phyloP scores from a whole-genome alignment of 176 grass and related monocot species.

The Thinopyrum elongatum region DNA sequence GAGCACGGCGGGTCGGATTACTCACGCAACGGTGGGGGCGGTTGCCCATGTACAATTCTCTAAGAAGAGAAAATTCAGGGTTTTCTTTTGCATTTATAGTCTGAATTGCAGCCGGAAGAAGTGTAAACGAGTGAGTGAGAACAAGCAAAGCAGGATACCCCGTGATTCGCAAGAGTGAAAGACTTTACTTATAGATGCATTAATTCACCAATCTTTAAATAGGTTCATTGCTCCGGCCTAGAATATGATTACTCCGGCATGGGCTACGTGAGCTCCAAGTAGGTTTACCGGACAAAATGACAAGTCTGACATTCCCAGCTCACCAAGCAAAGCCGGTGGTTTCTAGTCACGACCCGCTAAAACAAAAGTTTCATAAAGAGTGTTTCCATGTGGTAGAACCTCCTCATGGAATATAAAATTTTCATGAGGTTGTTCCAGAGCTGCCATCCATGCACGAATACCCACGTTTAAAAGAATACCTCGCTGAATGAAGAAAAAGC shows the following conservation, averaged over 20 bases:
- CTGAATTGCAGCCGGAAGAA: background rate
- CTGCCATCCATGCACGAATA: too few species aligned
- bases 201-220: background rate
- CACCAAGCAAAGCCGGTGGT: too few species aligned
- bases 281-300: background rate
- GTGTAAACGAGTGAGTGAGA: background rate
- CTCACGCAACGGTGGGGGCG: background rate
- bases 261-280: background rate
- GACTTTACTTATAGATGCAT: background rate
- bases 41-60: constrained; percentile 40
- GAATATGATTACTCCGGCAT: background rate
- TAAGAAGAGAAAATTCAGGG: constrained; percentile 23
- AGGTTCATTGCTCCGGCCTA: background rate
- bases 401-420: too few species aligned
- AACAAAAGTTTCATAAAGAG: too few species aligned
- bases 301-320: too few species aligned
- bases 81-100: background rate
- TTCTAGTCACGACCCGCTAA: too few species aligned
- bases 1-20: background rate
- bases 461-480: too few species aligned
- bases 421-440: too few species aligned
- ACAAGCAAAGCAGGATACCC: background rate
- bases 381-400: too few species aligned
- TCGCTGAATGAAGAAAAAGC: too few species aligned
- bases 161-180: background rate